Base-by-base conservation (phyloP, 129 eudicot species). In the Kitagawia praeruptora region DNA sequence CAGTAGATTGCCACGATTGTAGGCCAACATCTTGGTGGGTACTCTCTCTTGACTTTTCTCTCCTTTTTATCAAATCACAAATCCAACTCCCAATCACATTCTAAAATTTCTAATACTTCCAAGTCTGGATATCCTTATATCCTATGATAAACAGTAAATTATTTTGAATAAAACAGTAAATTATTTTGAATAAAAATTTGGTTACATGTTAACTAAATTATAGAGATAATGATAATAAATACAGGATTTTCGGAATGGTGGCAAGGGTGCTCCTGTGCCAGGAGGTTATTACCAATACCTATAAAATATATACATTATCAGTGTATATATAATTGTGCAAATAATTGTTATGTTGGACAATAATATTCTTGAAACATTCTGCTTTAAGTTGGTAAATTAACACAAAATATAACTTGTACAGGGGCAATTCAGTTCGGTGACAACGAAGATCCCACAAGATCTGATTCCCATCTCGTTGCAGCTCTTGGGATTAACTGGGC, bases 401-500 rank as follows among this genome's bases (percentile, higher is more conserved):
- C 41, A 70, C 42, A 54, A 19, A 39, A 19, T 34, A 38, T 40
- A 72, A 61, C 4, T 9, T 67, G 21, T 87, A 84, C 84, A 86
- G 89, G 58, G 37, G 77, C 83, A 71, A 74, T 72, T 53, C 85
- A 76, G 67, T 78, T 38, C 6, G 79, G 74, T 51, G 47, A 45
- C 25, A 19, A 27, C 75, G 86, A 89, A 23, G 82, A 87, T 82
- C 69, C 76, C 44, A 38, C 87, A 41, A 86, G 81, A 48, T 82
- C 74, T 77, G 92, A 87, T 77, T 93, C 92, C 80, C 93, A 88
- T 85, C 96, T 93, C 71, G 92, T 93, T 87, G 96, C 98, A 85
- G 98, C 98, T 77, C 76, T 93, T 79, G 98, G 98, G 37, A 89
- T 93, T 76, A 91, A 87, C 77, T 93, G 98, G 98, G 96, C 96